Evolutionary conservation across 176 grass and related monocot species (phyloP).

Genomic region (Zea mays): DNA sequence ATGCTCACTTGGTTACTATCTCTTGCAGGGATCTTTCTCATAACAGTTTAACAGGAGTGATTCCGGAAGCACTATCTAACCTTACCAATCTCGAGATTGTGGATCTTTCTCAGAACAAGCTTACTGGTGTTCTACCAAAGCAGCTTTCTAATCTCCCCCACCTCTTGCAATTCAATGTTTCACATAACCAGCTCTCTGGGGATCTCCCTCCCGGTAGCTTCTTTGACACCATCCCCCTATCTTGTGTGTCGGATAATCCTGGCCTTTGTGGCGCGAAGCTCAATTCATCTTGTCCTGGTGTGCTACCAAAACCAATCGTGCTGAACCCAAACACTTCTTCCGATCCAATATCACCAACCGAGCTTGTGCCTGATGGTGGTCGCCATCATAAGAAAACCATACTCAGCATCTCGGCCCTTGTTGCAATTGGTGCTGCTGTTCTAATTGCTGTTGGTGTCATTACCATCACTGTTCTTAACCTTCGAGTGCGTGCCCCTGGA

Average conservation of each 20-base stretch:
- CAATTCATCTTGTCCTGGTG: slow-evolving; percentile 71
- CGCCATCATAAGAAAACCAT: slow-evolving; percentile 86
- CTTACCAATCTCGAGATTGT: slow-evolving; percentile 63
- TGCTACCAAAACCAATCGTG: slow-evolving; percentile 94
- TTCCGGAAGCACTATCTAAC: slow-evolving; percentile 67
- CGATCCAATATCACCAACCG: slow-evolving; percentile 34
- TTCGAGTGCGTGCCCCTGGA: slow-evolving; percentile 55
- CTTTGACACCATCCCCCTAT: slow-evolving; percentile 81
- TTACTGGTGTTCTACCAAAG: slow-evolving; percentile 76
- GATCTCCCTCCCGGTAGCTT: slow-evolving; percentile 91
- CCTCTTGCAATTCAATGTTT: slow-evolving; percentile 76
- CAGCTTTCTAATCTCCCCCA: slow-evolving; percentile 71
- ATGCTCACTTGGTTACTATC: slow-evolving; percentile 11
- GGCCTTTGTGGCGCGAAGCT: slow-evolving; percentile 83
- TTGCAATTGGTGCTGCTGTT: slow-evolving; percentile 88
- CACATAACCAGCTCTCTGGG: slow-evolving; percentile 83
- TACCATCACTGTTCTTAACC: slow-evolving; percentile 81
- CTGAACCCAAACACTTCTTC: slow-evolving; percentile 75
- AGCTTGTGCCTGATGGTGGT: slow-evolving; percentile 31
- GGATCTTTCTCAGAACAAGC: slow-evolving; percentile 78
- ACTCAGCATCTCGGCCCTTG: slow-evolving; percentile 88
- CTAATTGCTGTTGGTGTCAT: slow-evolving; percentile 87
- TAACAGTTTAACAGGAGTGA: slow-evolving; percentile 76
- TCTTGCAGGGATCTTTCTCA: slow-evolving; percentile 85
- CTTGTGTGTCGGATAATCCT: slow-evolving; percentile 77